These are phyloP conservation scores for Andrographis paniculata DNA, from an alignment of 305 asterid species.

Conservation along the genomic window DNA sequence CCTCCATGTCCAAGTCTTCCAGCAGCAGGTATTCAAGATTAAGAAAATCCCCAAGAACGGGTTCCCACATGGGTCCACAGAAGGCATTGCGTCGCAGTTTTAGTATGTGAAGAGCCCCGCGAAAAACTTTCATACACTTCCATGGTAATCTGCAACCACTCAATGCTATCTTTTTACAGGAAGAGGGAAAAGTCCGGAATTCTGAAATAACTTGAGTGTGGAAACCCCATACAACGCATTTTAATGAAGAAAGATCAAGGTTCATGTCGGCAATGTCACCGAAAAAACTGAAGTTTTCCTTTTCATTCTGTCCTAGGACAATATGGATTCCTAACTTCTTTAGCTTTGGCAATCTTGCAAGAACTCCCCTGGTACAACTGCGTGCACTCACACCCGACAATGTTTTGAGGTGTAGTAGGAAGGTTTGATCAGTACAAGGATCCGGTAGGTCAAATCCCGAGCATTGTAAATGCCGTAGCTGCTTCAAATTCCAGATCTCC, in stretches of 20 bases:
- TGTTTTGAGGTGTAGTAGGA: conserved; percentile 3
- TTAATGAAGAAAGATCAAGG: conserved; percentile 14
- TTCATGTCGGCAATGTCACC: conserved; percentile 1
- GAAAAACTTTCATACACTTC: background rate
- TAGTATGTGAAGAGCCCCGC: background rate
- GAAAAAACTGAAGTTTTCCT: conserved; percentile 9
- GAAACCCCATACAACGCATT: conserved; percentile 9
- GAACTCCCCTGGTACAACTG: background rate
- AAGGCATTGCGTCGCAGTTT: background rate
- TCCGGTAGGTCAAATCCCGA: conserved; percentile 9
- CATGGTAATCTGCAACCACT: background rate
- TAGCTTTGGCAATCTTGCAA: conserved; percentile 12
- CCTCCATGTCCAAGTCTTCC: conserved; percentile 1
- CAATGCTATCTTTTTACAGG: conserved; percentile 6
- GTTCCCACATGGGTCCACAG: background rate
- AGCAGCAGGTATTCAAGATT: background rate
- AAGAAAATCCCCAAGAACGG: background rate
- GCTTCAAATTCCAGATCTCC: conserved; percentile 16
- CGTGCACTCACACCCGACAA: conserved; percentile 7
- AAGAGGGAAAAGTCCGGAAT: conserved; percentile 6
- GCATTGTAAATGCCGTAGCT: conserved; percentile 15
- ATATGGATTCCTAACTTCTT: conserved; percentile 15
- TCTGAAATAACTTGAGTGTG: background rate
- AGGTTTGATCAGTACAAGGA: background rate
- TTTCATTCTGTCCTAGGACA: conserved; percentile 2